Evolutionary conservation across 768 basidiomycete genomes (phyloP), one percentile per base, ranked within the genome.

Genomic region (Lactifluus subvellereus): DNA sequence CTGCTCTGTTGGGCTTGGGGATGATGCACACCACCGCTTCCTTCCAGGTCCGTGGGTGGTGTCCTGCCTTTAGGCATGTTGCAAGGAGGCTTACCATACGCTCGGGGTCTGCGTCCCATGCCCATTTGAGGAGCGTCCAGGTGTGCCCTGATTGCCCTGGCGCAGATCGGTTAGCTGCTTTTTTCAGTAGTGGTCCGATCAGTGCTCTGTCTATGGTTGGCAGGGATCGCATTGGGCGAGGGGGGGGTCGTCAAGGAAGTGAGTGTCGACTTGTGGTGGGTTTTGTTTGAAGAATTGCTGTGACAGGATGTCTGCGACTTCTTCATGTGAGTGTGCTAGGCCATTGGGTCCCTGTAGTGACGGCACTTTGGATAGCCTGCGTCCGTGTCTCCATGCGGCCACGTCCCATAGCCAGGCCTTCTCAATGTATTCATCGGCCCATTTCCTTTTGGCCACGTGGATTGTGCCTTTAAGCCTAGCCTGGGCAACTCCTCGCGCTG

Each of bases 151-250:
- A 47, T 8, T n/a, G 18, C 0, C 51, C 51, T 0, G 18, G 51
- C 3, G 51, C 51, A 0, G 51, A 53, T 1, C n/a, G 0, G n/a
- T 20, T 20, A 0, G 51, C 16, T 4, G 33, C 33, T 5, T 53
- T 53, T 4, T 13, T n/a, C 6, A 53, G 51, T 1, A 53, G 33
- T 0, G 9, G 6, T 4, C 10, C 33, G 0, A 53, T 13, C 2
- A 53, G 18, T 3, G 3, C n/a, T 2, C 16, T 32, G 18, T 35
- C 16, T 16, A 51, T 4, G 0, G 0, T 1, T 47, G 13, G 45
- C 1, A 20, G 13, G 8, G 2, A 4, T 0, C n/a, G 8, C n/a
- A 0, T 7, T 7, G n/a, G 10, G 43, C 11, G 43, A 0, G 6
- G 33, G 2, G 18, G 0, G 14, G 51, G 16, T 54, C 37, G 13